Evolutionary conservation across 352 stramenopile species (phyloP).

Genomic region (Chrysophaeum taylorii): DNA sequence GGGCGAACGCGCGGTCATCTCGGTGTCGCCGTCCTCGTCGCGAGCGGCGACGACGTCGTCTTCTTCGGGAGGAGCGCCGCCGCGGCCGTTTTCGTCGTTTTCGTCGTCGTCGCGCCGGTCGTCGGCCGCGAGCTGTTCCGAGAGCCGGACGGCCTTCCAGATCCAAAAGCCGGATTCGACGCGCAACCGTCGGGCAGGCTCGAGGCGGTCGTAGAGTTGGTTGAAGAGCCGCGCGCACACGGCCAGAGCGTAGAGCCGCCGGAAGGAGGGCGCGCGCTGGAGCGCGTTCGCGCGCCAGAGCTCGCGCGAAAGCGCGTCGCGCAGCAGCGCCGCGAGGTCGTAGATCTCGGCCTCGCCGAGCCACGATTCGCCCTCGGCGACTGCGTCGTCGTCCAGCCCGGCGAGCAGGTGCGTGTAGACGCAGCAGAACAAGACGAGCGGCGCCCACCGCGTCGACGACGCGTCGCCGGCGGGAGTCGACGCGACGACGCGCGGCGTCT

Average conservation of each 20-base stretch:
- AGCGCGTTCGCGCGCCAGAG: conserved; percentile 38
- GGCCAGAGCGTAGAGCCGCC: conserved; percentile 21
- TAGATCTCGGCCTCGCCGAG: background rate
- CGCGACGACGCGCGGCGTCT: too few species aligned
- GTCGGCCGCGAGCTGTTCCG: conserved; percentile 12
- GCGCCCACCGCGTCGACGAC: too few species aligned
- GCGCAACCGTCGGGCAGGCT: too few species aligned
- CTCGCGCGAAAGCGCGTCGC: conserved; percentile 34
- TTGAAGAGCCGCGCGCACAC: background rate
- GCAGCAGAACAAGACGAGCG: conserved; percentile 39
- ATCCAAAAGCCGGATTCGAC: too few species aligned
- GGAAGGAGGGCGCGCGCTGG: conserved; percentile 34
- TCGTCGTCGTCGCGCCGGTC: conserved; percentile 29
- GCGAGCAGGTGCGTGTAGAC: conserved; percentile 50
- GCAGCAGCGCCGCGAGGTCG: conserved; percentile 26
- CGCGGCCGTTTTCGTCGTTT: conserved; percentile 21
- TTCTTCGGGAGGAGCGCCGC: conserved; percentile 2
- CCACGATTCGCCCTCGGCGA: conserved; percentile 22
- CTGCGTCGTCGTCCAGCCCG: conserved; percentile 41
- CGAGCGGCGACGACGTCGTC: conserved; percentile 24
- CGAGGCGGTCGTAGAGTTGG: conserved; percentile 19
- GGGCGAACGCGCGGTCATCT: conserved; percentile 29
- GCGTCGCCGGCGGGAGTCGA: too few species aligned
- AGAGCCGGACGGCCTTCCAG: conserved; percentile 17
- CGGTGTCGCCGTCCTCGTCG: background rate